Base-by-base conservation (phyloP, 164 flowering plant genomes). In the Vitis riparia region DNA sequence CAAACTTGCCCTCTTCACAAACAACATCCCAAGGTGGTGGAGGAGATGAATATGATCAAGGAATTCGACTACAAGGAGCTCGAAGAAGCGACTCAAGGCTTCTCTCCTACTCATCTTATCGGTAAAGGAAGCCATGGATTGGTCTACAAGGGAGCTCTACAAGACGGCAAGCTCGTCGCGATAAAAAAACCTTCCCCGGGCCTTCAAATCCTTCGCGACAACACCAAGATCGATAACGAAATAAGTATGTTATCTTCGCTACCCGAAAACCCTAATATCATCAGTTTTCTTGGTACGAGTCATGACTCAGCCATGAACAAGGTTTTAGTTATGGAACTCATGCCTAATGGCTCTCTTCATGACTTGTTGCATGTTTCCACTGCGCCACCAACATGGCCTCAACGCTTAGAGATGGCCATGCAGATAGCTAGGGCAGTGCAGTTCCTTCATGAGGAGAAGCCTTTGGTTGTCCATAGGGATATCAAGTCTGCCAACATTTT, bases 51-150 rank as follows among this genome's bases (percentile, higher is more conserved):
- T 23, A 62, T 11, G 11, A 76, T 84, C 82, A 52, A 67, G 17
- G 77, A 72, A 23, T 89, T 82, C 23, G 73, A 72, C 13, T 81
- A 81, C 57, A 68, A 73, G 67, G 85, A 88, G 27, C 78, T 91
- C n/a, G 78, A 77, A 62, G 62, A 51, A 12, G 91, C 97, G 14
- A 91, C 97, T 0, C 59, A 81, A 1, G 70, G 76, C 68, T 91
- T 89, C 82, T 81, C 87, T 7, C 69, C 82, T 0, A 69, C 87
- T 3, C 52, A 66, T 3, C 71, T 89, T 32, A 71, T 91, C 1
- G 97, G 97, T 11, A 89, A 81, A 87, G 97, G 97, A 60, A 89
- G 94, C 88, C 92, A 91, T 76, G 94, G 94, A 51, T 76, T 78
- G 49, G 84, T 91, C 56, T 89, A 88, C 82, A 78, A 75, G 65